Base-by-base conservation (phyloP, 805 yeast genomes). In the Osmozyma mogii region DNA sequence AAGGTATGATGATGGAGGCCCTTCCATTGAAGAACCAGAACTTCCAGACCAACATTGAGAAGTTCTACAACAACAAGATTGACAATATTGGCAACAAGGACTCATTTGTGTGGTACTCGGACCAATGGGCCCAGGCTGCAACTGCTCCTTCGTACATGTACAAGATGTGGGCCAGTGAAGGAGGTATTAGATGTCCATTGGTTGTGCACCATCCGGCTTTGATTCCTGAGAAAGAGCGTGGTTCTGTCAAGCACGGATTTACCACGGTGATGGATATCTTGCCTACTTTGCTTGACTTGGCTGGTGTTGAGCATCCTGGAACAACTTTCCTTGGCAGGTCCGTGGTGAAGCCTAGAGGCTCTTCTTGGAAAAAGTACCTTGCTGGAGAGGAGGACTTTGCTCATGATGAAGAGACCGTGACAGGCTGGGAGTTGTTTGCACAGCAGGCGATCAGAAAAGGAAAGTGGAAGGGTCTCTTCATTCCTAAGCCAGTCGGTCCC, bases 81-180 rank as follows among this genome's bases (percentile, higher is more conserved):
- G 70, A 64, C 2, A 72, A 71, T 45, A 57, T 72, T 37, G 78
- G 78, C 5, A 61, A 57, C 14, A 34, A 37, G 18, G 54, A 70
- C 37, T 67, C 75, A 4, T 71, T 68, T 43, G 65, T 59, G 6
- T 68, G 65, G 63, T 72, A 72, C 37, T 65, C 70, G 1, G 75
- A 71, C 32, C 65, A 70, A 43, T 72, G 78, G 78, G 78, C 78
- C 0, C 77, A 72, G 38, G 78, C 78, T 7, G 72, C 77, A 2
- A 72, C 78, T 12, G 73, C 77, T 2, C 78, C 78, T 1, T 50
- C 64, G 10, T 58, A 61, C 32, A 67, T 68, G 67, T 70, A 61
- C 47, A 74, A 73, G 43, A 63, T 64, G 59, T 74, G 74, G 70
- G 65, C 75, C 3, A 56, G 26, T 18, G 79, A 75, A 45, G 80